These are phyloP conservation scores for Cordyceps tenuipes DNA, from an alignment of 2,329 filamentous ascomycete species.

Conservation along the genomic window DNA sequence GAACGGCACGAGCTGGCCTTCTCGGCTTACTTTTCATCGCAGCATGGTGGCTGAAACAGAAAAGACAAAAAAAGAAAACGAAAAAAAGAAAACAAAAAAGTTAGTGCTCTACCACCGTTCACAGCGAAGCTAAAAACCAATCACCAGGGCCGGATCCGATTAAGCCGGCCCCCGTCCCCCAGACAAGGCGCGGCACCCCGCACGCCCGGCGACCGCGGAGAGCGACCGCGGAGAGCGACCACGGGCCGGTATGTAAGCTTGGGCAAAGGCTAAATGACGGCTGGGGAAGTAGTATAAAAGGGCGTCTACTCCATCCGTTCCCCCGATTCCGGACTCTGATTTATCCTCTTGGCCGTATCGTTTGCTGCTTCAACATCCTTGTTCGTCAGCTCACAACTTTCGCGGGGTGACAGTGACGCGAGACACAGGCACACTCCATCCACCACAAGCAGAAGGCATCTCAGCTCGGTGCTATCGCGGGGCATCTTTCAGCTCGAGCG, in stretches of 20 bases:
- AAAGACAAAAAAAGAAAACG: too few relatives aligned
- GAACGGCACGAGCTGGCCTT: too few relatives aligned
- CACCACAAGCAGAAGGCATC: neutral
- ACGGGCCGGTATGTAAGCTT: neutral
- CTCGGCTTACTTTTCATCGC: too few relatives aligned
- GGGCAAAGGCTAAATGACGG: neutral
- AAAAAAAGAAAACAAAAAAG: too few relatives aligned
- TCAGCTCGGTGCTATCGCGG: neutral
- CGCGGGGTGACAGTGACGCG: too few relatives aligned
- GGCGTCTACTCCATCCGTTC: neutral
- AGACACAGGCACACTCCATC: neutral
- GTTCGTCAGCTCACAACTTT: neutral
- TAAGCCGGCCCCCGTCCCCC: neutral
- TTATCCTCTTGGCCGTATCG: neutral
- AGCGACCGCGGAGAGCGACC: slow-evolving; percentile 9
- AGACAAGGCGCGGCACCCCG: neutral
- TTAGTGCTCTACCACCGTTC: neutral
- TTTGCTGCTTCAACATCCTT: neutral
- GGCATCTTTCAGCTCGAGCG: neutral
- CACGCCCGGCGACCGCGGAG: slow-evolving; percentile 10
- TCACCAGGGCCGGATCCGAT: neutral
- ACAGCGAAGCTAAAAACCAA: neutral
- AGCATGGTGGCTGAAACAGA: neutral
- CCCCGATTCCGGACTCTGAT: neutral
- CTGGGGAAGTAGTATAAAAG: neutral